Evolutionary conservation across 176 grass and related monocot species (phyloP), one percentile per base, ranked within the genome.

Genomic region (Triticum monococcum): DNA sequence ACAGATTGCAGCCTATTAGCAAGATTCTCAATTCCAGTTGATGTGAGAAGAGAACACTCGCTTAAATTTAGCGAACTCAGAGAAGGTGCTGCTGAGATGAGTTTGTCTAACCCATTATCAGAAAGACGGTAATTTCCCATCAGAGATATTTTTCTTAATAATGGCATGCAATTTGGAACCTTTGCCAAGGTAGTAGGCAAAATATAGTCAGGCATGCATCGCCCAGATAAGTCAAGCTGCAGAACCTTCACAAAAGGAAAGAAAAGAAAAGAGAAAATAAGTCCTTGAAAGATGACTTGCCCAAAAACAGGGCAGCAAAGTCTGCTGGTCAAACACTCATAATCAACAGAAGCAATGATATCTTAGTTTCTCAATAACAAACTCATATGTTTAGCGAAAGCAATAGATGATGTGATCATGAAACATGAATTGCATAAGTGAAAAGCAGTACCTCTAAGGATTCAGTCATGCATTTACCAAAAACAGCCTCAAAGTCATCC

Each of bases 61-160:
- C 85, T 90, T 79, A 96, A 93, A 87, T 96, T 96, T 72, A 98
- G 45, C 8, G 90, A 92, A 73, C 70, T 85, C 28, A 98, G 64
- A 64, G 83, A 89, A 64, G 97, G 93, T 56, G 97, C 91, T n/a
- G 92, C 87, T 36, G 75, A 89, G 84, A 91, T 56, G 25, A 98
- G 76, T 86, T 87, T 81, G 24, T 90, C 87, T 82, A 98, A 86
- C 63, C 97, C 93, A 45, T 88, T 82, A 79, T 96, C 92, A 89
- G 97, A 96, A 77, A 98, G 87, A 22, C 93, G 84, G 59, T 98
- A 94, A 61, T 92, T 93, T 80, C 97, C 97, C 85, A 92, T 98
- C 37, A 96, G 79, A 72, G 90, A 94, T 81, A 98, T 77, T 81
- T 75, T 89, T 59, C 74, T 94, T 69, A 98, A 79, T 70, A 88